Evolutionary conservation across 1,139 yeast genomes (phyloP).

Genomic region (Geotrichum fermentans): DNA sequence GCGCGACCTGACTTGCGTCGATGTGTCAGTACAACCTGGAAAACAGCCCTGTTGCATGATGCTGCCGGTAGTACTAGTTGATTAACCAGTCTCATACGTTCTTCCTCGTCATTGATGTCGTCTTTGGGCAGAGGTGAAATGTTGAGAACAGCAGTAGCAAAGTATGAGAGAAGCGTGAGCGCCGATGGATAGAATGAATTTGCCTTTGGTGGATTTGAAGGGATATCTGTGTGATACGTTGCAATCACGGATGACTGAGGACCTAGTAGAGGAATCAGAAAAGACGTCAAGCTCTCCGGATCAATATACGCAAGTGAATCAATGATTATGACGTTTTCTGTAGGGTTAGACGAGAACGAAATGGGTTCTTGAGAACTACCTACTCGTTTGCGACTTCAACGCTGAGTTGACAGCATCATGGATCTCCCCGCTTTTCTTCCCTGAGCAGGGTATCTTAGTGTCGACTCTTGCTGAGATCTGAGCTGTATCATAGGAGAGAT

Average conservation of each 20-base stretch:
- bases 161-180: conserved; percentile 49
- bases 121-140: conserved; percentile 41
- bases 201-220: conserved; percentile 13
- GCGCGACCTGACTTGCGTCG: conserved; percentile 84
- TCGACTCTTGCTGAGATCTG: conserved; percentile 47
- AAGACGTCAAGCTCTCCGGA: conserved; percentile 45
- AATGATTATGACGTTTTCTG: conserved; percentile 42
- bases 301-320: conserved; percentile 66
- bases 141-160: conserved; percentile 69
- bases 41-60: conserved; percentile 44
- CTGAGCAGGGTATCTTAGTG: conserved; percentile 48
- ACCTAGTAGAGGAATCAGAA: conserved; percentile 51
- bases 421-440: conserved; percentile 29
- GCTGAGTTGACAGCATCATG: conserved; percentile 19
- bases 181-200: conserved; percentile 49
- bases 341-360: not conserved
- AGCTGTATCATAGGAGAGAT: conserved; percentile 60
- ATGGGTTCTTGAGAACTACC: conserved; percentile 18
- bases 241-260: conserved; percentile 57
- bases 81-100: conserved; percentile 42
- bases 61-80: conserved; percentile 48
- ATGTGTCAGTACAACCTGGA: conserved; percentile 53
- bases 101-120: conserved; percentile 45
- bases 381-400: conserved; percentile 20
- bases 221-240: conserved; percentile 45